phyloP scores from a whole-genome alignment of 306 rosid species.

The Argentina anserina region DNA sequence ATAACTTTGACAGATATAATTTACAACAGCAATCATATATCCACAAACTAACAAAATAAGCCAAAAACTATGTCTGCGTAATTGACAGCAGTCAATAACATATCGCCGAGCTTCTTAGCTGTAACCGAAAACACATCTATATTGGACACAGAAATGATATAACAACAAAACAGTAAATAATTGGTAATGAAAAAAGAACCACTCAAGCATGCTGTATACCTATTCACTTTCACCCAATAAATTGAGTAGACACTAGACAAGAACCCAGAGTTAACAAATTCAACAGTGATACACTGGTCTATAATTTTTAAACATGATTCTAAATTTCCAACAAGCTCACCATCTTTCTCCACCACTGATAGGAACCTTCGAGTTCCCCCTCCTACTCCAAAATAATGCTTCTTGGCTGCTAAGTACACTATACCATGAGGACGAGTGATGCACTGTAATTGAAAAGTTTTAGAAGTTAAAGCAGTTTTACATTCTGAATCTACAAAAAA shows the following conservation, averaged over 20 bases:
- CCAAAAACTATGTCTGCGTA: neutral
- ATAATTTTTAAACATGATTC: neutral
- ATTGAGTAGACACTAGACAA: neutral
- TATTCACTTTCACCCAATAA: neutral
- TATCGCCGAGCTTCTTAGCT: neutral
- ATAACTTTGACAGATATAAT: too few relatives aligned
- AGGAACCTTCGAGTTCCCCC: constrained; percentile 79
- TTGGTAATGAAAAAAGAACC: neutral
- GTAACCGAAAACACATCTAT: neutral
- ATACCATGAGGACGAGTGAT: constrained; percentile 50
- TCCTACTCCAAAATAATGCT: constrained; percentile 95
- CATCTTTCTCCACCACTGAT: constrained; percentile 74
- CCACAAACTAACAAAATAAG: neutral
- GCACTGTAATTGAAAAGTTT: constrained; percentile 42
- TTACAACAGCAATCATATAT: too few relatives aligned
- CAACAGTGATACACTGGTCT: neutral
- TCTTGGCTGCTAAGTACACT: constrained; percentile 86
- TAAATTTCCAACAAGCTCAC: constrained; percentile 40
- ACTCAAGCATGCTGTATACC: neutral
- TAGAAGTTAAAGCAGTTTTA: constrained; percentile 14
- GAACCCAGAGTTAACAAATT: neutral
- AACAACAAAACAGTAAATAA: neutral
- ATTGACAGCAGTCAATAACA: neutral
- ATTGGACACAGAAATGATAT: neutral
- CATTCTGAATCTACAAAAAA: constrained; percentile 12